Percentiles rank a stretch among this genome's conserved stretches.
Evolutionary conservation across 2,329 filamentous ascomycete species (phyloP).

Genomic region (Diaporthe eres): DNA sequence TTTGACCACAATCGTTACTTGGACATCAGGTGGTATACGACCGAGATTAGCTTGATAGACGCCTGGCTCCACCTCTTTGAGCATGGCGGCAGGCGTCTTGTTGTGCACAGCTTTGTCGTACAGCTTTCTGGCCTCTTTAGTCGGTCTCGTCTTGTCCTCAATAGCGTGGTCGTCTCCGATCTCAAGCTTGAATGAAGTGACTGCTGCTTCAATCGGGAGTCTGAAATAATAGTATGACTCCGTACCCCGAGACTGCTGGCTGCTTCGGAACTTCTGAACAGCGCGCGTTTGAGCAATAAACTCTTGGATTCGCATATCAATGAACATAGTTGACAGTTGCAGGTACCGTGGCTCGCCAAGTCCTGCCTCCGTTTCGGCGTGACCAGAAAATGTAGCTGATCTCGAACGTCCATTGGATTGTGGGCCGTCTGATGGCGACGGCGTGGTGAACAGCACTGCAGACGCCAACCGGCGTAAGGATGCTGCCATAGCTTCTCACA

Average conservation of each 20-base stretch:
- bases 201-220: not conserved
- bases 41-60: not conserved
- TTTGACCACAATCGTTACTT: not conserved
- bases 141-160: not conserved
- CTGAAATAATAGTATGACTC: not conserved
- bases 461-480: not conserved
- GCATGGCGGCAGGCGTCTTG: not conserved
- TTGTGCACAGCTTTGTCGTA: not conserved
- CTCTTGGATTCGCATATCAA: not conserved
- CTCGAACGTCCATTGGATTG: too few species aligned
- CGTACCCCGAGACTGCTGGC: not conserved
- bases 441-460: not conserved
- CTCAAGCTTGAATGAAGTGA: not conserved
- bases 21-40: not conserved
- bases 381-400: too few species aligned
- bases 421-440: too few species aligned
- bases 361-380: too few species aligned
- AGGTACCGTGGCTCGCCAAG: too few species aligned
- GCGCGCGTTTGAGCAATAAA: not conserved
- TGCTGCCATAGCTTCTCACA: not conserved
- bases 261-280: not conserved
- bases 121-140: not conserved
- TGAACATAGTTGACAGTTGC: not conserved
- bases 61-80: not conserved
- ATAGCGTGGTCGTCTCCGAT: not conserved